Evolutionary conservation across 2,329 filamentous ascomycete species (phyloP), one percentile per base, ranked within the genome.

Genomic region (Ceratocystis colombiana): DNA sequence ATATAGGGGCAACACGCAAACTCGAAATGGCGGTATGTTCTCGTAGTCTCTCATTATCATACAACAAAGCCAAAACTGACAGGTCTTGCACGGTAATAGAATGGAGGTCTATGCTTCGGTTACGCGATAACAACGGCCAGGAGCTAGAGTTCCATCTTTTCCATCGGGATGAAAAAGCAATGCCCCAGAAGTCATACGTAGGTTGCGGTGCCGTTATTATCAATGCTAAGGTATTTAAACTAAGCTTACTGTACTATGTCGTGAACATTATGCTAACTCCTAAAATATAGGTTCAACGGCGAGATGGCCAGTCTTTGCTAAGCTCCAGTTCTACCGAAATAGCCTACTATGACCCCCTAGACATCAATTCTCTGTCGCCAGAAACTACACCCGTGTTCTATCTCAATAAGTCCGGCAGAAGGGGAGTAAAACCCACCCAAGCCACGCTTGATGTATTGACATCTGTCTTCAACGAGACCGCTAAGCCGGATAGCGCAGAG

Each of bases 21-120:
- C 55, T 17, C 55, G 55, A 2, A 12, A 41, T 12, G 37, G 30
- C 30, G 55, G 55, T 59, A 59, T n/a, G 5, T n/a, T 17, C 15
- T 59, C 17, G 20, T 20, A 15, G 17, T 25, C 55, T 17, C 55
- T 33, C n/a, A 5, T 37, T n/a, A 20, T 59, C 28, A 12, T 33
- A 17, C 25, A 53, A 25, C 50, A 64, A 46, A 59, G 20, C 48
- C 41, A 28, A 57, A 61, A 44, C 57, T 50, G 53, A 65, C 53
- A 12, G 17, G 10, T 22, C 46, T n/a, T 53, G 22, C 48, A 5
- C 17, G 25, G 15, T 4, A 20, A 10, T 7, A 65, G 59, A 55
- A 15, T 53, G 46, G 37, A 55, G 22, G 45, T 28, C 44, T 20
- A 57, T 63, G 22, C n/a, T 63, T 17, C 44, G 30, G 8, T 12